A percentile compares a stretch with the other conserved stretches of the same genome.
Evolutionary conservation across 1,284 basidiomycete genomes (phyloP).

Genomic region (Thecaphora frezii): DNA sequence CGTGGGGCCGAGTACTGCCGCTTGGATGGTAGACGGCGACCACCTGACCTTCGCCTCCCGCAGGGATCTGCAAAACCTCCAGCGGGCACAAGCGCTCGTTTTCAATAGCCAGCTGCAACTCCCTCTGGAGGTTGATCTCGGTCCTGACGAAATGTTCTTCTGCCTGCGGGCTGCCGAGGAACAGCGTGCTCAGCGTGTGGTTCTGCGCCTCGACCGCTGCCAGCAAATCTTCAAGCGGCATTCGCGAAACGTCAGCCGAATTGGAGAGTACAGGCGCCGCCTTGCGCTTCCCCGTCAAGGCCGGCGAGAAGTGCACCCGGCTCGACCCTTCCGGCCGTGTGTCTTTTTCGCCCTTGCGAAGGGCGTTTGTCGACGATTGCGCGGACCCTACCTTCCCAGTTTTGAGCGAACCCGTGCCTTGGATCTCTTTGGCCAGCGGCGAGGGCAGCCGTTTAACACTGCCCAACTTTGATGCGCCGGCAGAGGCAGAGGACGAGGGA

Average conservation of each 20-base stretch:
- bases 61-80: constrained; percentile 57
- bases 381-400: not conserved
- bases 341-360: constrained; percentile 26
- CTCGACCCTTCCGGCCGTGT: constrained; percentile 16
- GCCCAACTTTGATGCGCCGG: not conserved
- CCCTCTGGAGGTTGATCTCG: constrained; percentile 61
- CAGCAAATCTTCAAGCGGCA: constrained; percentile 61
- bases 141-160: constrained; percentile 63
- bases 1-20: constrained; percentile 62
- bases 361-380: not conserved
- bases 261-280: constrained; percentile 45
- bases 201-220: constrained; percentile 61
- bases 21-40: constrained; percentile 63
- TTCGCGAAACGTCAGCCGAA: constrained; percentile 58
- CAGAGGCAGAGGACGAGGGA: not conserved
- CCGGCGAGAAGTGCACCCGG: constrained; percentile 49
- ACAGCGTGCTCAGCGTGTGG: constrained; percentile 56
- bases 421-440: constrained; percentile 32
- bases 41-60: constrained; percentile 59
- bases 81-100: constrained; percentile 60
- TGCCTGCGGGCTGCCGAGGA: constrained; percentile 60
- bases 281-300: constrained; percentile 55
- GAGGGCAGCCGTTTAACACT: constrained; percentile 18
- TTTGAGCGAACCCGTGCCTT: constrained; percentile 3
- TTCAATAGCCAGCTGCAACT: constrained; percentile 60